These are phyloP conservation scores for Eragrostis nindensis DNA, from an alignment of 176 grass and related monocot genomes.

Conservation along the genomic window DNA sequence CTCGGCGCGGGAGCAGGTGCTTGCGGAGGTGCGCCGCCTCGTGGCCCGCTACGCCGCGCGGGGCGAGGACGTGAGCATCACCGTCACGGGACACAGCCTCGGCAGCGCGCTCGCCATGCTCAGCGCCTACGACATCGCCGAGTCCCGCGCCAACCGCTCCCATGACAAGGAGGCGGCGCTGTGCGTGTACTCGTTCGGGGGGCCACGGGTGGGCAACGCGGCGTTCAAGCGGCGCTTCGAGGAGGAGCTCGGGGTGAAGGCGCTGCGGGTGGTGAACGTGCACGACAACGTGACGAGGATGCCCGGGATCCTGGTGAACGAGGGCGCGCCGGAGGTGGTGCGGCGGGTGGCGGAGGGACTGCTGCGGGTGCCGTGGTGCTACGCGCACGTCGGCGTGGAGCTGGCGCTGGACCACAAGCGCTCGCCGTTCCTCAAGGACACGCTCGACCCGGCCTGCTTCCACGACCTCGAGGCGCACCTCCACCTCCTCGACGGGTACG, in stretches of 20 bases:
- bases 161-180: constrained; percentile 9
- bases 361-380: constrained; percentile 74
- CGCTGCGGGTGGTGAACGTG: constrained; percentile 82
- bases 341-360: constrained; percentile 46
- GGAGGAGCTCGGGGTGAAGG: constrained; percentile 64
- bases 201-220: constrained; percentile 80
- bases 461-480: constrained; percentile 88
- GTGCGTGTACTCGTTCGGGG: constrained; percentile 78
- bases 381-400: constrained; percentile 79
- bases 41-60: constrained; percentile 36
- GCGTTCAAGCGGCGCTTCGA: constrained; percentile 73
- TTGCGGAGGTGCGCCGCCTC: constrained; percentile 70
- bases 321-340: constrained; percentile 58
- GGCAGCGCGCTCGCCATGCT: constrained; percentile 80
- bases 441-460: constrained; percentile 56
- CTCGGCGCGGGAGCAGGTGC: constrained; percentile 80
- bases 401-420: constrained; percentile 71
- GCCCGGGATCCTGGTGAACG: constrained; percentile 80
- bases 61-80: constrained; percentile 81
- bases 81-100: constrained; percentile 79
- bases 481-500: constrained; percentile 88
- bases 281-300: constrained; percentile 80
- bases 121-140: constrained; percentile 85
- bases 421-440: constrained; percentile 85
- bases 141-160: constrained; percentile 47